A percentile compares a stretch with the other conserved stretches of the same genome.
These are phyloP conservation scores for Curvularia eragrostidis DNA, from an alignment of 2,329 filamentous ascomycete species.

Conservation along the genomic window DNA sequence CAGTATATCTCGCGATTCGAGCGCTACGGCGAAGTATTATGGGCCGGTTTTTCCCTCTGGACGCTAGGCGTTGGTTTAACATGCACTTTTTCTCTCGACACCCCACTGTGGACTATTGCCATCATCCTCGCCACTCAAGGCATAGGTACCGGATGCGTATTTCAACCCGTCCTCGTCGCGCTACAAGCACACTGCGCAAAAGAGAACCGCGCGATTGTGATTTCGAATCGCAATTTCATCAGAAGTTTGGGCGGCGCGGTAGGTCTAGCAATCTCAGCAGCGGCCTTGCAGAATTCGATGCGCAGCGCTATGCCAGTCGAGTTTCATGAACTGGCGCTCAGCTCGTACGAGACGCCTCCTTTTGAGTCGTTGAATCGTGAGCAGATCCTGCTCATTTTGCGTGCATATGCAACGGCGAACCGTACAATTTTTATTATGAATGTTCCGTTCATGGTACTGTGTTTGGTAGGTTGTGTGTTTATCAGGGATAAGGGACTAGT, in stretches of 20 bases:
- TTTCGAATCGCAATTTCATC: slow-evolving; percentile 68
- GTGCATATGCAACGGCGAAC: slow-evolving; percentile 62
- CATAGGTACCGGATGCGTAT: slow-evolving; percentile 56
- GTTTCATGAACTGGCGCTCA: slow-evolving; percentile 17
- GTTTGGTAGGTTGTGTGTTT: slow-evolving; percentile 59
- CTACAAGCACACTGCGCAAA: slow-evolving; percentile 60
- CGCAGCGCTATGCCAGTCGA: slow-evolving; percentile 22
- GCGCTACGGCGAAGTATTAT: slow-evolving; percentile 58
- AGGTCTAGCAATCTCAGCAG: slow-evolving; percentile 59
- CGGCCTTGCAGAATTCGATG: slow-evolving; percentile 27
- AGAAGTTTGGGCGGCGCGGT: slow-evolving; percentile 65
- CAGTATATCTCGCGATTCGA: slow-evolving; percentile 64
- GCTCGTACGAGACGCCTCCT: slow-evolving; percentile 21
- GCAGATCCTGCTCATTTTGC: slow-evolving; percentile 49
- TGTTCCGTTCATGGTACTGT: slow-evolving; percentile 61
- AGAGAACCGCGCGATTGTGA: slow-evolving; percentile 66
- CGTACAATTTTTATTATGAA: slow-evolving; percentile 64
- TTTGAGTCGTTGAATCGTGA: slow-evolving; percentile 14
- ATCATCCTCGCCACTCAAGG: slow-evolving; percentile 59
- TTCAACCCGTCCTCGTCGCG: slow-evolving; percentile 53
- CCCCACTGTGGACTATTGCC: slow-evolving; percentile 55
- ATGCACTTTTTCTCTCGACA: slow-evolving; percentile 58
- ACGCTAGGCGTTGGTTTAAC: slow-evolving; percentile 62
- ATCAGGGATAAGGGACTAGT: slow-evolving; percentile 58
- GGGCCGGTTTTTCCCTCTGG: slow-evolving; percentile 56